Evolutionary conservation across 1,139 yeast species (phyloP).

Genomic region (Yamadazyma blattariae): DNA sequence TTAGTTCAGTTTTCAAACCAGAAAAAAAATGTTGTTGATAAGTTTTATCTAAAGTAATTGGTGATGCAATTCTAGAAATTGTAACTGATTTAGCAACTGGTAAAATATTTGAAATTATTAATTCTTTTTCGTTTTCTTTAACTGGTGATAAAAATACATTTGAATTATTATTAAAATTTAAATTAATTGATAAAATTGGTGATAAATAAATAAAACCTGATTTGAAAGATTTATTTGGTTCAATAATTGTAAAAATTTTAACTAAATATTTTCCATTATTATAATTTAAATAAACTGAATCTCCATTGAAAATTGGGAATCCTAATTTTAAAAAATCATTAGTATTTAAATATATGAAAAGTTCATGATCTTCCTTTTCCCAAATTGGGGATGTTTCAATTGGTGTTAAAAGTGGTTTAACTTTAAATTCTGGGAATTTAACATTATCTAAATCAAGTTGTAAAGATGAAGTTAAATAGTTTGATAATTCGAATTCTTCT

Average conservation of each 20-base stretch:
- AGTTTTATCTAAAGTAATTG: conserved; percentile 63
- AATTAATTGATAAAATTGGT: conserved; percentile 60
- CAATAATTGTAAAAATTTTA: conserved; percentile 57
- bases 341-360: conserved; percentile 53
- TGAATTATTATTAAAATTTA: conserved; percentile 34
- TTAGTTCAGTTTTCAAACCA: conserved; percentile 63
- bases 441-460: conserved; percentile 17
- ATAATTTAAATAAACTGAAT: conserved; percentile 45
- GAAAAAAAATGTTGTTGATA: conserved; percentile 64
- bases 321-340: conserved; percentile 55
- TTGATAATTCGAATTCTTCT: conserved; percentile 31
- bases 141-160: conserved; percentile 26
- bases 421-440: conserved; percentile 16
- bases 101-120: conserved; percentile 20
- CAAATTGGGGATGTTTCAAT: conserved; percentile 25
- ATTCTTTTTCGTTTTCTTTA: conserved; percentile 9
- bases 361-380: conserved; percentile 41
- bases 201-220: conserved; percentile 50
- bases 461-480: conserved; percentile 33
- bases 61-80: conserved; percentile 68
- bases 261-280: conserved; percentile 30
- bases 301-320: conserved; percentile 64
- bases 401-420: conserved; percentile 30
- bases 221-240: conserved; percentile 50
- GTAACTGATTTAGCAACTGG: conserved; percentile 48